Percentiles rank a stretch among this genome's conserved stretches.
Conservation (phyloP, 2,329 filamentous ascomycete species). For the Aspergillus amoenus region DNA sequence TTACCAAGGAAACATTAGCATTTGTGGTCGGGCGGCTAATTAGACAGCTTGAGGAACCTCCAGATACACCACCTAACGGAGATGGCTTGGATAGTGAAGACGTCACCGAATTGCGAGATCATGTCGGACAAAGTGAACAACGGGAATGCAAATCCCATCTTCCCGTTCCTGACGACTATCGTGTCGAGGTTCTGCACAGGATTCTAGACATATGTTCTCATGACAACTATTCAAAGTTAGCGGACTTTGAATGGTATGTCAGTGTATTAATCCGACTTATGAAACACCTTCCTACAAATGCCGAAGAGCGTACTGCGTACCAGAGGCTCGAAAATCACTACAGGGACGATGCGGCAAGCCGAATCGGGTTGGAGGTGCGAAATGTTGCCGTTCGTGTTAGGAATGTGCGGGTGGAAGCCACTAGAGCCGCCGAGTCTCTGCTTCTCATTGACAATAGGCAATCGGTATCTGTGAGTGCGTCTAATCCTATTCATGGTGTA, state of each 20-base stretch:
- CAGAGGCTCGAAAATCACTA: conserved; percentile 14
- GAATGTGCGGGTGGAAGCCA: conserved; percentile 75
- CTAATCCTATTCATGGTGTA: conserved; percentile 58
- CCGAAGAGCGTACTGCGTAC: conserved; percentile 16
- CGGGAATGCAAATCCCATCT: conserved; percentile 1
- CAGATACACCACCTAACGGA: conserved; percentile 50
- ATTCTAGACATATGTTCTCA: conserved; percentile 87
- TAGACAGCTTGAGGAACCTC: conserved; percentile 72
- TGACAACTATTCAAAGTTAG: conserved; percentile 80
- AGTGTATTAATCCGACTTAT: conserved; percentile 85
- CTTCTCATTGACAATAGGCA: conserved; percentile 62
- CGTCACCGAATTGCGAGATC: conserved; percentile 6
- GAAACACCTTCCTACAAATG: conserved; percentile 52
- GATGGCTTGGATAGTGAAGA: conserved; percentile 37
- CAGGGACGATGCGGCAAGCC: conserved; percentile 28
- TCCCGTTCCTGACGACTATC: conserved; percentile 77
- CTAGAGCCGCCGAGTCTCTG: conserved; percentile 75
- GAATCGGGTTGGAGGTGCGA: conserved; percentile 79
- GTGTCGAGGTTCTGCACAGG: conserved; percentile 74
- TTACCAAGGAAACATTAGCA: conserved; percentile 80
- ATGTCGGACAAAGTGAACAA: not conserved
- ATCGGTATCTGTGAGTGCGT: conserved; percentile 55
- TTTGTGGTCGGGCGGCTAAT: conserved; percentile 83
- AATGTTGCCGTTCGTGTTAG: conserved; percentile 91
- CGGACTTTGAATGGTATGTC: conserved; percentile 97